A percentile compares a stretch with the other conserved stretches of the same genome.
These are phyloP conservation scores for Scedosporium dehoogii DNA, from an alignment of 2,329 filamentous ascomycete genomes.

Conservation along the genomic window DNA sequence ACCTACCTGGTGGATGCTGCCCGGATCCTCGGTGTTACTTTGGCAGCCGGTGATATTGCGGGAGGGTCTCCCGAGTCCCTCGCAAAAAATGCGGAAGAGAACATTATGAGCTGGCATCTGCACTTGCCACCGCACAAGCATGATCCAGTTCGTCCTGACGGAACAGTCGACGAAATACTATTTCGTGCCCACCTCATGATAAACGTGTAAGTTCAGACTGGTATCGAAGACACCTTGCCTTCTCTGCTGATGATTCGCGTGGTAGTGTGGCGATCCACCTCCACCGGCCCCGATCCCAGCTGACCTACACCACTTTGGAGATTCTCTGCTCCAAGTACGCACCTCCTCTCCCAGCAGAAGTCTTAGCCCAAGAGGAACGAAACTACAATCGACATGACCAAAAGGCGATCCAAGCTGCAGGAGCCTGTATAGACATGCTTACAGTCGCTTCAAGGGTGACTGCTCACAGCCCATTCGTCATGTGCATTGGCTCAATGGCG, in stretches of 20 bases:
- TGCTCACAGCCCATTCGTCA: conserved; percentile 12
- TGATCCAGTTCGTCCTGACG: conserved; percentile 57
- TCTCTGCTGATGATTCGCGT: neutral
- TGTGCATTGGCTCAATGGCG: conserved; percentile 13
- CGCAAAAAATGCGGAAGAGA: conserved; percentile 42
- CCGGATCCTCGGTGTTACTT: conserved; percentile 67
- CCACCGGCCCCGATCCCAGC: conserved; percentile 11
- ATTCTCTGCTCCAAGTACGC: conserved; percentile 13
- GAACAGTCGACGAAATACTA: conserved; percentile 76
- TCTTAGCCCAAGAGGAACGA: conserved; percentile 9
- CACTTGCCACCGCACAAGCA: conserved; percentile 66
- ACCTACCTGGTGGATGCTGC: conserved; percentile 75
- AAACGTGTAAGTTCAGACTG: conserved; percentile 32
- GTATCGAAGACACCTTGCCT: neutral
- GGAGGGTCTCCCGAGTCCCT: conserved; percentile 37
- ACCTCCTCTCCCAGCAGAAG: conserved; percentile 10
- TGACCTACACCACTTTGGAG: conserved; percentile 13
- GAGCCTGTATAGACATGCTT: conserved; percentile 11
- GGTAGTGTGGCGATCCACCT: conserved; percentile 11
- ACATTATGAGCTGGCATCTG: conserved; percentile 64
- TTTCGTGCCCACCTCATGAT: conserved; percentile 83
- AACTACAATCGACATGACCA: conserved; percentile 10
- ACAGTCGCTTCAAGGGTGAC: conserved; percentile 9
- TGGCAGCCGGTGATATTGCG: conserved; percentile 40
- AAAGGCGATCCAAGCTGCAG: conserved; percentile 10